A percentile compares a stretch with the other conserved stretches of the same genome.
Conservation (phyloP, 2,329 filamentous ascomycete genomes). For the Diaporthe citriasiana region DNA sequence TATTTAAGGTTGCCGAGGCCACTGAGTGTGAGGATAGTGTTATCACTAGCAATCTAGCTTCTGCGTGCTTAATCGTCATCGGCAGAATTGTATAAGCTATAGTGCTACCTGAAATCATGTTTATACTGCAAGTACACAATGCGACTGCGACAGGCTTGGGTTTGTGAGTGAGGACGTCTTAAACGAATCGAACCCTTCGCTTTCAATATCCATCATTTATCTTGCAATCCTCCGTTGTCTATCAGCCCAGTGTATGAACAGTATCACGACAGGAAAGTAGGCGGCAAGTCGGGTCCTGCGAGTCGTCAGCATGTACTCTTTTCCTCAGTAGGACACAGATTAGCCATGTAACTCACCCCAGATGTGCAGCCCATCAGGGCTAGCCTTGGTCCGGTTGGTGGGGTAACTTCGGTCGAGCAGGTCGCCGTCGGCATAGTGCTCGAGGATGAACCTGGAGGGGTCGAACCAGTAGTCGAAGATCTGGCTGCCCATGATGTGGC, state of each 20-base stretch:
- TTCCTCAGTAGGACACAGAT: no score
- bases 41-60: background rate
- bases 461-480: constrained; percentile 83
- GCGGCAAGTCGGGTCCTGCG: constrained; percentile 49
- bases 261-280: constrained; percentile 46
- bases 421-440: constrained; percentile 81
- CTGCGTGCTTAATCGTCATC: background rate
- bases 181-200: background rate
- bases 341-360: constrained; percentile 60
- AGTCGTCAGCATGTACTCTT: no score
- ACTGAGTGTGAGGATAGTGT: no score
- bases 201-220: background rate
- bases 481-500: constrained; percentile 78
- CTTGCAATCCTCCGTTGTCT: background rate
- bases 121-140: background rate
- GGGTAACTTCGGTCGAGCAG: constrained; percentile 69
- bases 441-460: constrained; percentile 72
- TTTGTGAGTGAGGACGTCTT: background rate
- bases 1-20: no score
- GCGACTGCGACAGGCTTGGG: background rate
- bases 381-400: constrained; percentile 57
- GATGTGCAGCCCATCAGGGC: constrained; percentile 60
- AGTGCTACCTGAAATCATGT: background rate
- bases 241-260: no score
- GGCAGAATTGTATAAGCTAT: no score